These are phyloP conservation scores for Rhodotorula sp. DNA, from an alignment of 1,284 basidiomycete species.

Conservation along the genomic window DNA sequence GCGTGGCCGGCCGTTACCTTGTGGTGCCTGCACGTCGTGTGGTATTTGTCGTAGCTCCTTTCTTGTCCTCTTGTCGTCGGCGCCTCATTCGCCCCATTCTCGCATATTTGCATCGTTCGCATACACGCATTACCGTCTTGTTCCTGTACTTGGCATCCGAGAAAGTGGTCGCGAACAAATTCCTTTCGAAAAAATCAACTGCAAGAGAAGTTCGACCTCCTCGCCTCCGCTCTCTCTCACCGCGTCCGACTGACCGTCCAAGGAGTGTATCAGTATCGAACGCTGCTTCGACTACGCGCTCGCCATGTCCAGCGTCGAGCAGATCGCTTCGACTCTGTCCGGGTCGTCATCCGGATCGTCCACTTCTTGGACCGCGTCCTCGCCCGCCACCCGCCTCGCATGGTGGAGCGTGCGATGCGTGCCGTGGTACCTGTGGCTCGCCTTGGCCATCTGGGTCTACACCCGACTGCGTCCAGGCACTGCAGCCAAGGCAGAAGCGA, in stretches of 20 bases:
- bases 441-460: neutral
- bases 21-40: conserved; percentile 16
- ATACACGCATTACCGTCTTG: neutral
- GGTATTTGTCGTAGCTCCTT: conserved; percentile 7
- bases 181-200: neutral
- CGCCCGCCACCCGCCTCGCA: neutral
- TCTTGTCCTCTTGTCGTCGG: neutral
- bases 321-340: conserved; percentile 1
- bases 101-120: neutral
- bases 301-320: conserved; percentile 2
- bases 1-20: conserved; percentile 9
- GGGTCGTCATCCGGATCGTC: neutral
- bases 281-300: neutral
- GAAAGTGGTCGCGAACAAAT: neutral
- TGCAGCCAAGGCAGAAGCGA: neutral
- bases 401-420: conserved; percentile 7
- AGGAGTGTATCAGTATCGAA: neutral
- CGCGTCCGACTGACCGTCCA: no score
- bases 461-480: no score
- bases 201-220: neutral
- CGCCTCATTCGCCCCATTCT: neutral
- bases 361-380: neutral
- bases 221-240: no score
- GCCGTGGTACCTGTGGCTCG: conserved; percentile 12
- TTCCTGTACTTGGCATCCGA: no score